A percentile compares a stretch with the other conserved stretches of the same genome.
phyloP scores from a whole-genome alignment of 169 alveolate genomes.

The Eimeria necatrix region DNA sequence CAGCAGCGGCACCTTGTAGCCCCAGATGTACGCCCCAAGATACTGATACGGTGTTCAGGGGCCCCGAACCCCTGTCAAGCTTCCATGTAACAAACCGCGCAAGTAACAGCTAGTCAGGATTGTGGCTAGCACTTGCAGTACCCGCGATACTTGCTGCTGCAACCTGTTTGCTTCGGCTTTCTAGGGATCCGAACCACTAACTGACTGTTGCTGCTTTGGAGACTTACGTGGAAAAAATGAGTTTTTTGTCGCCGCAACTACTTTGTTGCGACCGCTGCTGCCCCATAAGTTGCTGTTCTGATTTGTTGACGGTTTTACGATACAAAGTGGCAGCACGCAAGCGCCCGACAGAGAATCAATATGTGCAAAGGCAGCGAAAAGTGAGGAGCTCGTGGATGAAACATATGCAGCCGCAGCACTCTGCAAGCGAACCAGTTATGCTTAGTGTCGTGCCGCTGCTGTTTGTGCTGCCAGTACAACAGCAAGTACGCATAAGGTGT shows the following conservation, averaged over 20 bases:
- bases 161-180: neutral
- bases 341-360: too few relatives aligned
- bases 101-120: neutral
- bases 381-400: too few relatives aligned
- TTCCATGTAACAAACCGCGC: neutral
- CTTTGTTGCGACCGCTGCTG: too few relatives aligned
- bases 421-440: neutral
- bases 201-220: neutral
- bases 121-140: neutral
- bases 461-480: neutral
- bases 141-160: neutral
- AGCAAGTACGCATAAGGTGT: too few relatives aligned
- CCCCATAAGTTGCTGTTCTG: too few relatives aligned
- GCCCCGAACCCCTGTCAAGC: neutral
- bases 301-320: too few relatives aligned
- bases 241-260: too few relatives aligned
- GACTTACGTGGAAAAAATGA: neutral
- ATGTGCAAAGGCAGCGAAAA: too few relatives aligned
- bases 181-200: too few relatives aligned
- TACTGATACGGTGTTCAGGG: constrained; percentile 44
- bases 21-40: neutral
- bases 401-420: neutral
- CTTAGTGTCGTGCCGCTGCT: neutral
- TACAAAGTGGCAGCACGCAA: too few relatives aligned
- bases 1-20: constrained; percentile 43